A percentile compares a stretch with the other conserved stretches of the same genome.
These are phyloP conservation scores for Wickerhamomyces rabaulensis DNA, from an alignment of 805 yeast species.

Conservation along the genomic window DNA sequence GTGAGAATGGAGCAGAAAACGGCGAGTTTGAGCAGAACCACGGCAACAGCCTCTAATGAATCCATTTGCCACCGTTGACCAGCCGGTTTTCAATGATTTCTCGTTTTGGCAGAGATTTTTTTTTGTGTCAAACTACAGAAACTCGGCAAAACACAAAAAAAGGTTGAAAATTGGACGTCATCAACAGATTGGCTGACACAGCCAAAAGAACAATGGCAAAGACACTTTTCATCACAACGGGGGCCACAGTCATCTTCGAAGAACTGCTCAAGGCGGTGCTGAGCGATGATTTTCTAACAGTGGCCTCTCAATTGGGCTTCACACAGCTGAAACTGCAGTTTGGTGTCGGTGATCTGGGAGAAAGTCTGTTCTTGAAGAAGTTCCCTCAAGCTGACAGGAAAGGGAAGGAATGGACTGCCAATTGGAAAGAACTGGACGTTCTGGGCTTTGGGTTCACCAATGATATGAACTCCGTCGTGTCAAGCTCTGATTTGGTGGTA, in stretches of 20 bases:
- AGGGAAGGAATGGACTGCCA: not conserved
- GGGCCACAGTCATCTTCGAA: constrained; percentile 85
- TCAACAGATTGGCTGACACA: not conserved
- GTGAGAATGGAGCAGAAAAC: not conserved
- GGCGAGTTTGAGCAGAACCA: not conserved
- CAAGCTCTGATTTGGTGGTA: constrained; percentile 52
- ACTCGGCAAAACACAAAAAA: not conserved
- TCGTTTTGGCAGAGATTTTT: no score
- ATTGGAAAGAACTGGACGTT: constrained; percentile 23
- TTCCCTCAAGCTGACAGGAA: not conserved
- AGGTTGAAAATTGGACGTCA: not conserved
- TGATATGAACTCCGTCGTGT: constrained; percentile 37
- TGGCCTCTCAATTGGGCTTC: constrained; percentile 34
- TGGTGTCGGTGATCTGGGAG: constrained; percentile 37
- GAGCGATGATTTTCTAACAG: constrained; percentile 27
- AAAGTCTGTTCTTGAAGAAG: constrained; percentile 15
- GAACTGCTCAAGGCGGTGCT: constrained; percentile 45
- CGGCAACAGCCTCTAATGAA: not conserved
- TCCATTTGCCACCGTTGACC: not conserved
- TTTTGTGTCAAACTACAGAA: not conserved
- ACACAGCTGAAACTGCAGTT: constrained; percentile 49
- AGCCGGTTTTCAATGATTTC: no score
- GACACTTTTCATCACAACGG: constrained; percentile 63
- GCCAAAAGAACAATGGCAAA: not conserved
- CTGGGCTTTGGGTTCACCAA: constrained; percentile 44